Base-by-base conservation (phyloP, 139 green algal species). In the Protoeuglena noctilucae region DNA sequence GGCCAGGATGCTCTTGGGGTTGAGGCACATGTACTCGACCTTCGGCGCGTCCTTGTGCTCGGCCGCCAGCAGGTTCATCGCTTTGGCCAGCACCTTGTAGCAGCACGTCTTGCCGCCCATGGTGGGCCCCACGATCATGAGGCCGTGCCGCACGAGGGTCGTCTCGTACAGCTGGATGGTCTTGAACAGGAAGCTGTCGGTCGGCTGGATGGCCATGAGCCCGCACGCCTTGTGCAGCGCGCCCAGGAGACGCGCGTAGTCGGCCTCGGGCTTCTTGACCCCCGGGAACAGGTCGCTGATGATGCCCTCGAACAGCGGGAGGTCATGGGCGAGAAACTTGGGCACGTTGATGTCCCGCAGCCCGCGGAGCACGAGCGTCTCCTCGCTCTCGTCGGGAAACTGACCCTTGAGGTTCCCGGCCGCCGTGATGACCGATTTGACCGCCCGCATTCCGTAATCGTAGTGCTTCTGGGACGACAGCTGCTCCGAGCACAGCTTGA, bases 141-240 rank as follows among this genome's bases (percentile, higher is more conserved):
- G 77, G 3, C 81, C 81, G 67, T 90, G 81, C 18, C 81, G 70
- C 54, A 90, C 80, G 21, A 86, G 66, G 22, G 81, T 90, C 26
- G 76, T 90, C 68, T 90, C 81, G 57, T 85, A 88, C 64, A 90
- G 73, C 71, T 90, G 81, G 46, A 90, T 85, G 18, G 80, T 61
- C 68, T 89, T 89, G 30, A 47, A 67, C 23, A 78, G 25, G 43
- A 84, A 86, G 2, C 56, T 17, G n/a, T 78, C 55, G 17, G 76
- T 76, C 2, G 64, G 53, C 68, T 86, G 68, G 34, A 81, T 72
- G 46, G 54, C 54, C 58, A 79, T 45, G 51, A 78, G 52, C 4
- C 22, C 9, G 61, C 71, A 81, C 14, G 68, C 30, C 27, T 73
- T 57, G 5, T 55, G 16, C 9, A 86, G 60, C 3, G 70, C 70